Evolutionary conservation across 371 early-diverging fungal species (phyloP).

Genomic region (Actinomucor elegans): DNA sequence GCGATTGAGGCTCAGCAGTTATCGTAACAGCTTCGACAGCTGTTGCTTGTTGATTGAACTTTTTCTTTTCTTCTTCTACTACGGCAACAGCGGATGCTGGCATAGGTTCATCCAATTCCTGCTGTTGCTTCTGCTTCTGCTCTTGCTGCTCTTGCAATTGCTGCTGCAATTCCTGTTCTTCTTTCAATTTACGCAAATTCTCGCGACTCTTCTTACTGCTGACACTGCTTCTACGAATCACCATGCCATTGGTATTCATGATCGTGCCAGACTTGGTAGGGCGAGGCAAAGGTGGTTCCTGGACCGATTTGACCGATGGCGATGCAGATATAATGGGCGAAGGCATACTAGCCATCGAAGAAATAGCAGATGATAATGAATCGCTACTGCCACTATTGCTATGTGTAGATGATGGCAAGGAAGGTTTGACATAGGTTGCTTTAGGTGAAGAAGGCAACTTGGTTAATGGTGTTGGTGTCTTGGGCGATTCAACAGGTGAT

Average conservation of each 20-base stretch:
- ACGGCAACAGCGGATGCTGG: not conserved
- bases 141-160: too few species aligned
- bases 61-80: constrained; percentile 4
- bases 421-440: not conserved
- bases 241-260: constrained; percentile 12
- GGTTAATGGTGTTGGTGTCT: not conserved
- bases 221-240: constrained; percentile 33
- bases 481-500: not conserved
- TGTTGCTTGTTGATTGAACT: too few species aligned
- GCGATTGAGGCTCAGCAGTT: constrained; percentile 2
- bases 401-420: not conserved
- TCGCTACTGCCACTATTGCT: constrained; percentile 1
- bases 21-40: not conserved
- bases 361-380: constrained; percentile 12
- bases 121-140: too few species aligned
- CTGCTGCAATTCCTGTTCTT: constrained; percentile 3
- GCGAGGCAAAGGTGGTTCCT: constrained; percentile 13
- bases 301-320: not conserved
- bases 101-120: constrained; percentile 13
- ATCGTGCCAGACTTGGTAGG: constrained; percentile 7
- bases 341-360: constrained; percentile 11
- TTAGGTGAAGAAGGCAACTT: not conserved
- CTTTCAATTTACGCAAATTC: constrained; percentile 23
- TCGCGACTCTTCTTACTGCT: constrained; percentile 42
- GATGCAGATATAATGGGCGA: not conserved